Evolutionary conservation across 805 yeast species (phyloP).

Genomic region (Maudiozyma serrabonitensis): DNA sequence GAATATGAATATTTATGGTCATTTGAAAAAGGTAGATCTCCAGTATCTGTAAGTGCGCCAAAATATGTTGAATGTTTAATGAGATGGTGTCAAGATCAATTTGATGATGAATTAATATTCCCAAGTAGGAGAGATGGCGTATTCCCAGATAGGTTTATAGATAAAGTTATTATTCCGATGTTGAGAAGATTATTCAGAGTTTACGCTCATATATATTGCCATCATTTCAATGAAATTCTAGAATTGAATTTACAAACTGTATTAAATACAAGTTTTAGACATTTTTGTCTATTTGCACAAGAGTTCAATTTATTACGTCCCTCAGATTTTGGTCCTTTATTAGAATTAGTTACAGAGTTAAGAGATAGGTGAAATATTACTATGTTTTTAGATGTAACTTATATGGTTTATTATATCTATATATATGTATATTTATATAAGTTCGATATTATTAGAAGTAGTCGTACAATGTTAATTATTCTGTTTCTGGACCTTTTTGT

Average conservation of each 20-base stretch:
- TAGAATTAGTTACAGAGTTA: constrained; percentile 57
- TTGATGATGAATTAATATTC: constrained; percentile 83
- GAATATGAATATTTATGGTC: constrained; percentile 98
- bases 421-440: too few relatives aligned
- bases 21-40: constrained; percentile 58
- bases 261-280: constrained; percentile 87
- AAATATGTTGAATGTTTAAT: constrained; percentile 87
- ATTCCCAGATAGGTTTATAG: constrained; percentile 75
- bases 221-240: constrained; percentile 90
- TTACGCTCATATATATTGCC: constrained; percentile 96
- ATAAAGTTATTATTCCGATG: constrained; percentile 65
- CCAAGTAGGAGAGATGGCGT: constrained; percentile 89
- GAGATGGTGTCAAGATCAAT: constrained; percentile 90
- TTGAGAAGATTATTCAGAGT: constrained; percentile 87
- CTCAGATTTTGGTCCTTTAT: constrained; percentile 87
- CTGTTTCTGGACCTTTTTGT: not conserved
- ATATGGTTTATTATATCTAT: too few relatives aligned
- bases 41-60: constrained; percentile 86
- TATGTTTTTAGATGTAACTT: too few relatives aligned
- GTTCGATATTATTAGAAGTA: too few relatives aligned
- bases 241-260: constrained; percentile 90
- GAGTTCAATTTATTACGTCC: constrained; percentile 70
- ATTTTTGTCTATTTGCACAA: constrained; percentile 76
- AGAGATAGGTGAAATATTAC: constrained; percentile 19
- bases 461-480: too few relatives aligned